Evolutionary conservation across 768 basidiomycete species (phyloP).

Genomic region (Heimioporus sp.): DNA sequence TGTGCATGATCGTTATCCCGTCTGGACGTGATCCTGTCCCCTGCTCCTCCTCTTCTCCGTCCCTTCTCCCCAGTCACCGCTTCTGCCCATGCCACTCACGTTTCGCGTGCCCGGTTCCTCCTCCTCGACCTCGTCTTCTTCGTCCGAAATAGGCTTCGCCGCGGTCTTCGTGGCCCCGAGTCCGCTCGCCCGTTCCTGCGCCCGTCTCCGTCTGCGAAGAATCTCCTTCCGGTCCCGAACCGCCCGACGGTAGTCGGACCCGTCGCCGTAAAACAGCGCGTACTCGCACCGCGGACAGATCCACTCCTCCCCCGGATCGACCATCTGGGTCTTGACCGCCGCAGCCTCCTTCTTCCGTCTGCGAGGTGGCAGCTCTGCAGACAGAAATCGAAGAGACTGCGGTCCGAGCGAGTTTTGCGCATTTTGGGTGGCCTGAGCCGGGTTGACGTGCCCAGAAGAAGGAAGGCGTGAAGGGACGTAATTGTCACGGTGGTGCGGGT

Average conservation of each 20-base stretch:
- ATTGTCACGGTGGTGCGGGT: constrained; percentile 93
- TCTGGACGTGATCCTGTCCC: constrained; percentile 18
- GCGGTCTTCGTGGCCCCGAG: constrained; percentile 21
- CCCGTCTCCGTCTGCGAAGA: constrained; percentile 63
- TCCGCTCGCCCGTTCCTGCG: constrained; percentile 59
- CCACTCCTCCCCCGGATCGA: constrained; percentile 80
- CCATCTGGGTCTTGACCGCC: constrained; percentile 36
- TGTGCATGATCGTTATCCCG: constrained; percentile 17
- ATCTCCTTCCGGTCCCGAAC: constrained; percentile 78
- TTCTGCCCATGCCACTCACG: constrained; percentile 5
- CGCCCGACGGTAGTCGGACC: constrained; percentile 58
- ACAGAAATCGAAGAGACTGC: constrained; percentile 62
- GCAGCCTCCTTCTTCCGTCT: constrained; percentile 30
- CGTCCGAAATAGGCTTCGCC: constrained; percentile 20
- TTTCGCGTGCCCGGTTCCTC: constrained; percentile 5
- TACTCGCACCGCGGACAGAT: constrained; percentile 96
- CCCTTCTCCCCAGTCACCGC: constrained; percentile 17
- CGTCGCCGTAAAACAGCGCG: constrained; percentile 86
- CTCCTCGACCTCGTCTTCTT: constrained; percentile 22
- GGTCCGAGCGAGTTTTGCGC: constrained; percentile 55
- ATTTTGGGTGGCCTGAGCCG: constrained; percentile 39
- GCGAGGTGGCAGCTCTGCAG: constrained; percentile 61
- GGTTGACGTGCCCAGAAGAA: constrained; percentile 39
- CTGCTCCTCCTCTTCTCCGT: constrained; percentile 11
- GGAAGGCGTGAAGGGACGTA: constrained; percentile 87